Conservation (phyloP, 257 asterid species). For the Dorcoceras hygrometricum region DNA sequence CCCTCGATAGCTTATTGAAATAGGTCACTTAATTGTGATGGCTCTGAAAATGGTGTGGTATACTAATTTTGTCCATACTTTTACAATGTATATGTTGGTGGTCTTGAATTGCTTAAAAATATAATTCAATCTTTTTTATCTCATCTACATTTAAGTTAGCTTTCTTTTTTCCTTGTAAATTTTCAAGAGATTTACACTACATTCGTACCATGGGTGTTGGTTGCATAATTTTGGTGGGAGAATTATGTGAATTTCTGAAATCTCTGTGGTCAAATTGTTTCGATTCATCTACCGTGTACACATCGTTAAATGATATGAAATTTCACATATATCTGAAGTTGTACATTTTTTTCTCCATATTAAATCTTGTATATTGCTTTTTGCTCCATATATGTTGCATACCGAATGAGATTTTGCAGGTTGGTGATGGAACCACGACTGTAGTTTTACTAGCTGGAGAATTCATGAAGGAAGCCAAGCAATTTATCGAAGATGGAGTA, state of each 20-base stretch:
- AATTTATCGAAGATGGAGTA: constrained; percentile 97
- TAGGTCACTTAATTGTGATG: too few relatives aligned
- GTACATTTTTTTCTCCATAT: neutral
- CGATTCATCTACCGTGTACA: neutral
- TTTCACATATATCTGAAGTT: neutral
- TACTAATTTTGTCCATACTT: too few relatives aligned
- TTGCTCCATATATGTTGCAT: constrained; percentile 8
- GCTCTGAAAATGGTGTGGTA: too few relatives aligned
- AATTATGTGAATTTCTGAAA: neutral
- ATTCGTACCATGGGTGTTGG: neutral
- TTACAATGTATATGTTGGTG: too few relatives aligned
- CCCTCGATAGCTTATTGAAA: too few relatives aligned
- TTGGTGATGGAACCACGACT: constrained; percentile 99
- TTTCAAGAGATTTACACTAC: neutral
- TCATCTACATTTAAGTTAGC: too few relatives aligned
- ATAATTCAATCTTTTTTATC: too few relatives aligned
- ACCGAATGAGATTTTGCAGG: constrained; percentile 46
- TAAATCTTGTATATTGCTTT: neutral
- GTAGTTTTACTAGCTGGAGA: constrained; percentile 98
- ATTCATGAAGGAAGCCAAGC: constrained; percentile 94
- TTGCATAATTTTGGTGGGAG: neutral
- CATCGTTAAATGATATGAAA: neutral
- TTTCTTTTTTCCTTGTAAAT: too few relatives aligned
- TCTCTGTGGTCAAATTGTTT: neutral
- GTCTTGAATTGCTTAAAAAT: too few relatives aligned